Evolutionary conservation across 202 grass and related monocot species (phyloP).

Genomic region (Saccharum hybrid): DNA sequence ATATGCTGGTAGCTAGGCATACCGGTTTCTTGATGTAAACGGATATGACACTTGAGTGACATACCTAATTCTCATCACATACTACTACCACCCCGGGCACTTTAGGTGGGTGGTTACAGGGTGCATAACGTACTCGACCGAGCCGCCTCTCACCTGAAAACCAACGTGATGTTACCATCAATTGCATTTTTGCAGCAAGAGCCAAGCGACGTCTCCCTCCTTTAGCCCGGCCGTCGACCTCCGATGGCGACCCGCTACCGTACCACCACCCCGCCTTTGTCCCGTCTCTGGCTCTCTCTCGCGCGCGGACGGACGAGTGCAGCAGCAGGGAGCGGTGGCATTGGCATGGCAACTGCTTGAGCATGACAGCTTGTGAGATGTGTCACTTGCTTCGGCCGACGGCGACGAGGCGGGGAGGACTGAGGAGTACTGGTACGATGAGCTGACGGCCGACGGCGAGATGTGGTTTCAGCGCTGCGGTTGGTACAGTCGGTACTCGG

Average conservation of each 20-base stretch:
- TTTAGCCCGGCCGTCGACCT: slow-evolving; percentile 39
- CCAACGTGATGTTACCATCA: slow-evolving; percentile 43
- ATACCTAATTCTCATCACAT: slow-evolving; percentile 52
- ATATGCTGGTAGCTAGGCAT: slow-evolving; percentile 30
- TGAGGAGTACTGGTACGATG: too few relatives aligned
- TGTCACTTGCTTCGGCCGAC: slow-evolving; percentile 9
- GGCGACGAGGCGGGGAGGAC: slow-evolving; percentile 17
- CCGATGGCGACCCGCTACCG: slow-evolving; percentile 42
- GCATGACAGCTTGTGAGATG: slow-evolving; percentile 13
- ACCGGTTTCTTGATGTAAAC: slow-evolving; percentile 60
- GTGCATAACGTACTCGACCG: not conserved
- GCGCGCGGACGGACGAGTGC: not conserved
- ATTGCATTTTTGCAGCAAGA: slow-evolving; percentile 22
- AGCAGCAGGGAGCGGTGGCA: not conserved
- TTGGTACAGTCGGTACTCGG: too few relatives aligned
- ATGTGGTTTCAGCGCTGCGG: too few relatives aligned
- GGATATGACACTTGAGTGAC: slow-evolving; percentile 35
- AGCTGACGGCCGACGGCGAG: too few relatives aligned
- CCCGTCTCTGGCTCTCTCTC: not conserved
- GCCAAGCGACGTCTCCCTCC: not conserved
- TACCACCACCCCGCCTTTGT: not conserved
- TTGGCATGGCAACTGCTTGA: not conserved
- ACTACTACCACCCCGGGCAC: not conserved
- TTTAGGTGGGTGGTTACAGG: slow-evolving; percentile 46
- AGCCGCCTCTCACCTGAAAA: slow-evolving; percentile 21